Evolutionary conservation across 495 filamentous ascomycete genomes (phyloP), one percentile per base, ranked within the genome.

Genomic region (Penicillium samsonianum): DNA sequence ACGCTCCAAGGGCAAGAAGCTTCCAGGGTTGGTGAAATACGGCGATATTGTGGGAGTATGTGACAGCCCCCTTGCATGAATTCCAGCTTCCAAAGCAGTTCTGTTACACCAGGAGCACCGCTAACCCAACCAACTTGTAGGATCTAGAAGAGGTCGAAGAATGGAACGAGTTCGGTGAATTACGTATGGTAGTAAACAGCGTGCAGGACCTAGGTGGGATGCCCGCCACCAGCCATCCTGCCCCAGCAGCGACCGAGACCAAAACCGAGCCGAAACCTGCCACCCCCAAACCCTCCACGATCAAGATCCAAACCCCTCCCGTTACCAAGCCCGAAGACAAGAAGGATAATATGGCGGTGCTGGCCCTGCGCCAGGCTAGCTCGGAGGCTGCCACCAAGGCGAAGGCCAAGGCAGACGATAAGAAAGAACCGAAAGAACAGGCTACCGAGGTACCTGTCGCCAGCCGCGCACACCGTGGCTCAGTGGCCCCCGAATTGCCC

Each of bases 91-190:
- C 31, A 22, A 25, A 4, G 33, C 7, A 12, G 7, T 22, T 48
- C 45, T 62, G 14, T 47, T 30, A 49, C n/a, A 28, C 22, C 17
- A 38, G 11, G 12, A 35, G 17, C 35, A 10, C 22, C 17, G 41
- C 49, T 57, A 33, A 57, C 56, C 25, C 35, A 3, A 43, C 9
- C n/a, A 11, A 25, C 17, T 14, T 57, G 25, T 60, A 96, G 92
- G 94, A 98, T 68, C 78, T 96, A 23, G 90, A 96, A 55, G 83
- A 97, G 67, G 83, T 96, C 54, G 94, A 98, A 76, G 94, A 98
- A 68, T 98, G 95, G 95, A 98, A 98, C 74, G 94, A 98, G 65
- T 96, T 93, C 67, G 93, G 90, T 67, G 94, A 98, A 77, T 81
- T 98, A 53, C 92, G 94, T 69, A 83, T 94, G 70, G 84, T 90